phyloP scores from a whole-genome alignment of 768 basidiomycete species.

The Strobilomyces confusus region DNA sequence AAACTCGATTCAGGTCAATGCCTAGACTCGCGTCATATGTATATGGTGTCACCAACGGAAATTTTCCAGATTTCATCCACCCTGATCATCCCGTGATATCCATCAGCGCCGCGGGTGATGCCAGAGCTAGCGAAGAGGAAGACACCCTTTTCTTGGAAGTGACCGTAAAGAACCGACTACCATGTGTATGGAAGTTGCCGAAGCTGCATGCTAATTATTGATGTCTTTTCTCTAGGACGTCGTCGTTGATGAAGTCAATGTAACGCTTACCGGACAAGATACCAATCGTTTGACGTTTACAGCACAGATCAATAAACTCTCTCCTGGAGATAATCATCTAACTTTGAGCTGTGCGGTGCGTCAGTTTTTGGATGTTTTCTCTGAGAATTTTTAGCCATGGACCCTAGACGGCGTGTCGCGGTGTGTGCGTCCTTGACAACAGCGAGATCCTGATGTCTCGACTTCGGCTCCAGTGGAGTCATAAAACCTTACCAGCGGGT shows the following conservation, averaged over 20 bases:
- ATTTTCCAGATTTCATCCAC: slow-evolving; percentile 54
- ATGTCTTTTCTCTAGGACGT: slow-evolving; percentile 44
- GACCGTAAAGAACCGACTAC: slow-evolving; percentile 59
- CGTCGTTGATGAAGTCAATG: slow-evolving; percentile 54
- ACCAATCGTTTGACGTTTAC: slow-evolving; percentile 58
- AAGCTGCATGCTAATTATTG: slow-evolving; percentile 2
- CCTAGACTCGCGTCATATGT: background rate
- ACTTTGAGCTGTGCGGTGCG: slow-evolving; percentile 72
- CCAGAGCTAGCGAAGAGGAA: slow-evolving; percentile 49
- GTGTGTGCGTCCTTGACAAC: slow-evolving; percentile 63
- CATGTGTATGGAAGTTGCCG: slow-evolving; percentile 58
- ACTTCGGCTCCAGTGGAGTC: slow-evolving; percentile 63
- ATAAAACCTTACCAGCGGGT: slow-evolving; percentile 31
- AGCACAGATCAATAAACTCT: slow-evolving; percentile 38
- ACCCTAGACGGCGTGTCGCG: slow-evolving; percentile 57
- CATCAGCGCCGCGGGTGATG: slow-evolving; percentile 44
- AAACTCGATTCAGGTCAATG: slow-evolving; percentile 52
- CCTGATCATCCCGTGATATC: slow-evolving; percentile 68
- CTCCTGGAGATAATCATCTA: slow-evolving; percentile 55
- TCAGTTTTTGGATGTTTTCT: slow-evolving; percentile 2
- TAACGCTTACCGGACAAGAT: slow-evolving; percentile 61
- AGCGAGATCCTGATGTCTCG: slow-evolving; percentile 64
- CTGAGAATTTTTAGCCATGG: background rate
- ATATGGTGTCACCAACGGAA: slow-evolving; percentile 7
- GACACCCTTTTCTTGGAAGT: slow-evolving; percentile 66